Evolutionary conservation across 2,329 filamentous ascomycete genomes (phyloP), one percentile per base, ranked within the genome.

Genomic region (Aspergillus calidoustus): DNA sequence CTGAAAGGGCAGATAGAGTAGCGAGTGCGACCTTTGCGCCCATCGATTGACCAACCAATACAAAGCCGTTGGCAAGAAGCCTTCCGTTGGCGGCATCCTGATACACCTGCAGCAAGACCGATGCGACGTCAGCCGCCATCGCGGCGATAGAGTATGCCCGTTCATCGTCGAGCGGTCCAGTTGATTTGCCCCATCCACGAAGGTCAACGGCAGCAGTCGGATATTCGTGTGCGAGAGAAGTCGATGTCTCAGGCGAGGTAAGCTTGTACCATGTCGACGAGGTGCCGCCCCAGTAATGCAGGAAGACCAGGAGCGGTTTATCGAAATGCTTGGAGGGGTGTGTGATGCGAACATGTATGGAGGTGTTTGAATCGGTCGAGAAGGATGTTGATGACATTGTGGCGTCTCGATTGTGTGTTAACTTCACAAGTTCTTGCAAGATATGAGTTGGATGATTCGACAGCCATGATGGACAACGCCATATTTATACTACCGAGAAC

Each of bases 261-360:
- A 73, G 64, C 30, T 68, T 71, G 62, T 60, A 49, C 70, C 72
- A 79, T 7, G 74, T 78, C 1, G 61, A 61, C 8, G 72, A 72
- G 7, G 73, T 78, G 34, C 76, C 76, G 17, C 75, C 76, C 74
- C 74, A 79, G 68, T 76, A 78, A 59, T 80, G 76, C 8, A 78
- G 66, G 52, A 79, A 79, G 53, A 77, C 57, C 0, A 74, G 56
- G 5, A 72, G 61, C 8, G 70, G 65, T 30, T 66, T 67, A 1
- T 53, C n/a, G 2, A 17, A 19, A 7, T 5, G 22, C 4, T 57
- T 53, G 0, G 49, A 0, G 9, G 62, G 60, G 8, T 46, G 59
- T 8, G 59, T 63, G 22, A 68, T 62, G 23, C 48, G 58, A 15
- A 61, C 19, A 30, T 69, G 62, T 25, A 54, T 41, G 34, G 11